Percentiles rank a stretch among this genome's conserved stretches.
phyloP scores from a whole-genome alignment of 225 moss, liverwort and hornwort species.

The Thuidium tamariscinum region DNA sequence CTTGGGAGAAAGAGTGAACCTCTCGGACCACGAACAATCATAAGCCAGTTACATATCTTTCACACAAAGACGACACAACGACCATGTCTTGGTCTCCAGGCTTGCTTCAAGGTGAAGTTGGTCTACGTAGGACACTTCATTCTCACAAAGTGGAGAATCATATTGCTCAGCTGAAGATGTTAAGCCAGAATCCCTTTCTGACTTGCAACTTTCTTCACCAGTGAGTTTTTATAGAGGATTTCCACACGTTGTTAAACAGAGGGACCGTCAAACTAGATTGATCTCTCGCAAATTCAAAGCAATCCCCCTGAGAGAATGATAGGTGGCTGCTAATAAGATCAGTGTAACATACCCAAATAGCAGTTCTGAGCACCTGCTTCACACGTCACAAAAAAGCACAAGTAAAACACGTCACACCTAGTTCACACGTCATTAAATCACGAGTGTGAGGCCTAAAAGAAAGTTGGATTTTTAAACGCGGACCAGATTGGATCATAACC shows the following conservation, averaged over 20 bases:
- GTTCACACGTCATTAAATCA: background rate
- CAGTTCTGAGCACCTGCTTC: background rate
- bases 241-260: background rate
- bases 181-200: background rate
- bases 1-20: background rate
- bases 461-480: background rate
- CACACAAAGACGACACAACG: background rate
- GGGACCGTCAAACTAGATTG: background rate
- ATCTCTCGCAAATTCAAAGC: background rate
- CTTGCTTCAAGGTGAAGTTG: background rate
- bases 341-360: background rate
- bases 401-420: background rate
- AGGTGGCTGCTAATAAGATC: background rate
- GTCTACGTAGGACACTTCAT: background rate
- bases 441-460: background rate
- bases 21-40: background rate
- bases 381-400: background rate
- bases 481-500: background rate
- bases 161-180: background rate
- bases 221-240: background rate
- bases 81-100: background rate
- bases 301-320: too few relatives aligned
- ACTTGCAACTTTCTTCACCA: background rate
- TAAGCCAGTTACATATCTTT: background rate
- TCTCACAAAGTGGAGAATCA: background rate